Evolutionary conservation across 805 yeast species (phyloP).

Genomic region (Limtongozyma cylindracea): DNA sequence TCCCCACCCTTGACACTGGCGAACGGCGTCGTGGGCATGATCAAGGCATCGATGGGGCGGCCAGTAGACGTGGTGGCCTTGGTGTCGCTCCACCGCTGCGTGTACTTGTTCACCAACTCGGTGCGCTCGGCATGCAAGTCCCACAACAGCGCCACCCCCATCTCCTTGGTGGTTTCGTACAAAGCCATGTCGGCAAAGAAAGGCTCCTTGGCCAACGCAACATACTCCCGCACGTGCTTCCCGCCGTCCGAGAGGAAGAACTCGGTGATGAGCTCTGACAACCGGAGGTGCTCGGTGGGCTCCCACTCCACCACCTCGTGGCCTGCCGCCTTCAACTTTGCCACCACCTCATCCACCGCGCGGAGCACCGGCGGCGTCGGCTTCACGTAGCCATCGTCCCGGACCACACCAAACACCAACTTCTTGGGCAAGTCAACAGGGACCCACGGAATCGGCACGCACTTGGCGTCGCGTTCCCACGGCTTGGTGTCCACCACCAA

Average conservation of each 20-base stretch:
- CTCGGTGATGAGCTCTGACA: constrained; percentile 27
- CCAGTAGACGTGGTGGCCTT: constrained; percentile 10
- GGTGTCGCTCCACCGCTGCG: constrained; percentile 10
- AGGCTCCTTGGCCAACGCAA: constrained; percentile 48
- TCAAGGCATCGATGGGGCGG: constrained; percentile 18
- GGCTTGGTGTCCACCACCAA: constrained; percentile 41
- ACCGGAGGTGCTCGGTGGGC: constrained; percentile 30
- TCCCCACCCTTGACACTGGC: too few relatives aligned
- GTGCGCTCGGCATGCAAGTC: constrained; percentile 29
- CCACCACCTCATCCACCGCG: constrained; percentile 2
- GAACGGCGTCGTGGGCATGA: constrained; percentile 21
- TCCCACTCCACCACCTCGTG: constrained; percentile 27
- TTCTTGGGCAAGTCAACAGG: constrained; percentile 1
- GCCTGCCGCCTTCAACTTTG: constrained; percentile 17
- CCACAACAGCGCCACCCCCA: constrained; percentile 16
- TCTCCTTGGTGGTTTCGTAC: constrained; percentile 31
- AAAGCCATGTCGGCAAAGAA: constrained; percentile 37
- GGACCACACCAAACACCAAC: constrained; percentile 2
- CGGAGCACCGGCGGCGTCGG: constrained; percentile 4
- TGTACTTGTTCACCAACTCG: constrained; percentile 10
- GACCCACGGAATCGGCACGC: constrained; percentile 6
- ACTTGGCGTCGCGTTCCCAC: constrained; percentile 24
- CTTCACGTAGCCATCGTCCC: constrained; percentile 4
- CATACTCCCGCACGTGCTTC: constrained; percentile 20
- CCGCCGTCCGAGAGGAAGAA: constrained; percentile 52